These are phyloP conservation scores for Golubevia pallescens DNA, from an alignment of 1,284 basidiomycete species.

Conservation along the genomic window DNA sequence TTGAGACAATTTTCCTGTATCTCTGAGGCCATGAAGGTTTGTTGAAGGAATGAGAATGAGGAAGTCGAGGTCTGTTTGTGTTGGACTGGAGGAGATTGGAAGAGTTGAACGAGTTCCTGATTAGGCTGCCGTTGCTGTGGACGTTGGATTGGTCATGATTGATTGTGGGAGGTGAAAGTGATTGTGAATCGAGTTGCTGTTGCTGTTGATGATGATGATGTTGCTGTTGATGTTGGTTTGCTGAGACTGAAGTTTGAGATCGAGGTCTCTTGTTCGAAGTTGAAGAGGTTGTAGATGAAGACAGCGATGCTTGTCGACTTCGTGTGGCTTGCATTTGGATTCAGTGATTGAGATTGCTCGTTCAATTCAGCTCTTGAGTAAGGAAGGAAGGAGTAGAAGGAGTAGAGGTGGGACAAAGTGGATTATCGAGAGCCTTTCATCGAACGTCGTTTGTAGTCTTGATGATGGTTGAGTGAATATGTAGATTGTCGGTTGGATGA, in stretches of 20 bases:
- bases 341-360: too few species aligned
- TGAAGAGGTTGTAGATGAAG: background rate
- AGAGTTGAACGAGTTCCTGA: background rate
- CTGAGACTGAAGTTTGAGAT: background rate
- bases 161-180: background rate
- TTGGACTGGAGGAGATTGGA: background rate
- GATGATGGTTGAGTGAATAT: too few species aligned
- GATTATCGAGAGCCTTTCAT: too few species aligned
- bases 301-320: background rate
- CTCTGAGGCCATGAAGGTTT: too few species aligned
- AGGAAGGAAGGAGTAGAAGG: too few species aligned
- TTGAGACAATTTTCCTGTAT: too few species aligned
- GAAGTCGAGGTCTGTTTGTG: background rate
- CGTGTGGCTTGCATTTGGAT: too few species aligned
- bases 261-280: background rate
- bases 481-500: too few species aligned
- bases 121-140: background rate
- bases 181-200: background rate
- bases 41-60: too few species aligned
- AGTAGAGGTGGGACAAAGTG: too few species aligned
- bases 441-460: too few species aligned
- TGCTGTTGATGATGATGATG: background rate
- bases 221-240: background rate
- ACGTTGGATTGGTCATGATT: background rate
- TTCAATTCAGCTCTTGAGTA: too few species aligned